Percentiles rank a stretch among this genome's conserved stretches.
These are phyloP conservation scores for Apiospora hydei DNA, from an alignment of 2,329 filamentous ascomycete species.

Conservation along the genomic window DNA sequence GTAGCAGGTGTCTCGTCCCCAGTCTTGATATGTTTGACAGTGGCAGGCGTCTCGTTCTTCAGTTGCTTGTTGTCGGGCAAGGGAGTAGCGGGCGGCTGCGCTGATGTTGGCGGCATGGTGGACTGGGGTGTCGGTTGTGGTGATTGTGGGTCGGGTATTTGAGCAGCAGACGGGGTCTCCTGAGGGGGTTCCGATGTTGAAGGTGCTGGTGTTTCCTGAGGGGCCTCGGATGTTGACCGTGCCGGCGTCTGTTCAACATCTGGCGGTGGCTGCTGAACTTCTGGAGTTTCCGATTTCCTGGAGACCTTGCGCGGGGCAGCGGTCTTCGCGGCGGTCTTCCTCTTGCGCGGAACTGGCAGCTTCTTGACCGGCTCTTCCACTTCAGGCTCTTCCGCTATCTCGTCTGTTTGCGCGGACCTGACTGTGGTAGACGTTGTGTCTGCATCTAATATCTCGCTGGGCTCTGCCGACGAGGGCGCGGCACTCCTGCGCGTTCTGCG, in stretches of 20 bases:
- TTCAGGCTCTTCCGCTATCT: conserved; percentile 29
- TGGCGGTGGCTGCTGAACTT: not conserved
- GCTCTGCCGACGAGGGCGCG: conserved; percentile 54
- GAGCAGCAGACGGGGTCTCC: conserved; percentile 33
- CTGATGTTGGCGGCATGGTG: conserved; percentile 64
- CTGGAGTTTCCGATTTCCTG: conserved; percentile 25
- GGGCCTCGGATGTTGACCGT: not conserved
- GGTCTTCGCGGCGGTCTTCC: conserved; percentile 57
- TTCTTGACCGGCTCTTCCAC: conserved; percentile 46
- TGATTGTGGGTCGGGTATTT: conserved; percentile 42
- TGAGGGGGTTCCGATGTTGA: not conserved
- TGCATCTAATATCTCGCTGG: conserved; percentile 66
- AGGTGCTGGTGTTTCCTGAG: not conserved
- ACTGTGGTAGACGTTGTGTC: conserved; percentile 50
- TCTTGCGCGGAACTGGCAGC: conserved; percentile 57
- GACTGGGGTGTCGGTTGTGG: conserved; percentile 58
- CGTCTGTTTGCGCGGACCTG: conserved; percentile 30
- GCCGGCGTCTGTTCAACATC: not conserved
- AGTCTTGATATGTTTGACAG: conserved; percentile 46
- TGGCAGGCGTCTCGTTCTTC: conserved; percentile 50
- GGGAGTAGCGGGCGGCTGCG: conserved; percentile 61
- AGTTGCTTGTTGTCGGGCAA: conserved; percentile 72
- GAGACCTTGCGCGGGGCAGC: not conserved
- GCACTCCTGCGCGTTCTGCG: conserved; percentile 52
- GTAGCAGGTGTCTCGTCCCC: conserved; percentile 57